Conservation (phyloP, 345 rosid genomes). For the Eucalyptus lansdowneana region DNA sequence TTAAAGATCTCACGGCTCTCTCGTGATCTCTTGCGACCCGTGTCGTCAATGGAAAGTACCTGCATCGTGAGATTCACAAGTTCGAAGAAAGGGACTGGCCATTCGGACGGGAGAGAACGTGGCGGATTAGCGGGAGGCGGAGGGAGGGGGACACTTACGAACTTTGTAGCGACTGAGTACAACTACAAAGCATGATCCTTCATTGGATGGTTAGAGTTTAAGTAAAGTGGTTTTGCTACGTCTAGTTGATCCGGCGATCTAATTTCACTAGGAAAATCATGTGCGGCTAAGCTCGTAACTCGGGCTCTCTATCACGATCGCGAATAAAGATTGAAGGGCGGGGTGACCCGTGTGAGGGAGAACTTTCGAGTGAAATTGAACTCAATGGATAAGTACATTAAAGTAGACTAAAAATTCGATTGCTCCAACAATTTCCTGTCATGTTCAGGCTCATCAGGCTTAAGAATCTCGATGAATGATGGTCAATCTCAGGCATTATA, state of each 20-base stretch:
- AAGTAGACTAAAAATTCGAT: not conserved
- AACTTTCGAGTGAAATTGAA: not conserved
- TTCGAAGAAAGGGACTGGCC: not conserved
- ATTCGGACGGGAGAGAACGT: not conserved
- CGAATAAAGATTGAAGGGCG: not conserved
- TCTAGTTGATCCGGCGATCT: not conserved
- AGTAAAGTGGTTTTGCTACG: not conserved
- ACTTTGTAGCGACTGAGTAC: not conserved
- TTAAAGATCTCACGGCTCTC: not conserved
- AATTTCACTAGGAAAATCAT: not conserved
- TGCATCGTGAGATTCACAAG: not conserved
- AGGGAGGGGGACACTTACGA: not conserved
- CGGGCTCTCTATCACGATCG: rapidly evolving
- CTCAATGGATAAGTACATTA: not conserved
- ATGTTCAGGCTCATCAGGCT: not conserved
- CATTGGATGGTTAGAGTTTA: not conserved
- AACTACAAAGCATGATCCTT: not conserved
- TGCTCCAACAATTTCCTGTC: not conserved
- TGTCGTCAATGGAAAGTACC: not conserved
- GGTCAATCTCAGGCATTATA: not conserved
- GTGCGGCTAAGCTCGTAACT: not conserved
- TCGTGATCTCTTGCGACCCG: not conserved
- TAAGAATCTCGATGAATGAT: not conserved
- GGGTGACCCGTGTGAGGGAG: not conserved
- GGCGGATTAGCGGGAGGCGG: not conserved